Evolutionary conservation across 208 protist species (phyloP).

Genomic region (Leishmania lainsoni): DNA sequence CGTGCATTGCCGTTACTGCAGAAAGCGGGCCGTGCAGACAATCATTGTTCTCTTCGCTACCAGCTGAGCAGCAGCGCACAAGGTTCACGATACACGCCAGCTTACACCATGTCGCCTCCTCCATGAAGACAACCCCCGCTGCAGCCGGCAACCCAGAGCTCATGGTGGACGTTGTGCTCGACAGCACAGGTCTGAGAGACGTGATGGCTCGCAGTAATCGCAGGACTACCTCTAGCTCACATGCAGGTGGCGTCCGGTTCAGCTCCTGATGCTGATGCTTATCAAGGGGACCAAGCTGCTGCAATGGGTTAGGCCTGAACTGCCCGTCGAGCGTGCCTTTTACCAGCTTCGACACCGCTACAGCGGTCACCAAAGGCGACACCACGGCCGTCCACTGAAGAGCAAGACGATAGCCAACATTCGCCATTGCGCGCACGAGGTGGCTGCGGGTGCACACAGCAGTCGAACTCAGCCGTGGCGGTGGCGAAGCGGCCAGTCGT

Average conservation of each 20-base stretch:
- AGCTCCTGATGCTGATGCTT: neutral
- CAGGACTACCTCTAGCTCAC: constrained; percentile 4
- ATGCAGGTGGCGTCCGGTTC: neutral
- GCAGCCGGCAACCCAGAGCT: neutral
- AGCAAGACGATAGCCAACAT: constrained; percentile 12
- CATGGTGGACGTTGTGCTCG: neutral
- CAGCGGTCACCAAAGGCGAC: neutral
- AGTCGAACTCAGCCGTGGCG: neutral
- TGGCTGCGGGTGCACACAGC: neutral
- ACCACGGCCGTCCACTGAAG: constrained; percentile 12
- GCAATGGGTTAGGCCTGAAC: no score
- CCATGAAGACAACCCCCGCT: neutral
- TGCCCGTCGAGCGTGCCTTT: neutral
- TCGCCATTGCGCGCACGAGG: constrained; percentile 4
- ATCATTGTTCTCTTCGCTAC: neutral
- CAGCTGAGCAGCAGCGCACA: neutral
- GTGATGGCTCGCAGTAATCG: neutral
- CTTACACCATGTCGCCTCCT: constrained; percentile 30
- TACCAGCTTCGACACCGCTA: neutral
- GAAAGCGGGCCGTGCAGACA: neutral
- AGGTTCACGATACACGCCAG: constrained; percentile 19
- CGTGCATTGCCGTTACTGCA: neutral
- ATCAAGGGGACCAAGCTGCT: neutral
- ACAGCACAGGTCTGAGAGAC: constrained; percentile 1
- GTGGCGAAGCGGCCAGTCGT: neutral